Conservation (phyloP, 192 early-diverging fungal genomes). For the Funneliformis geosporum region DNA sequence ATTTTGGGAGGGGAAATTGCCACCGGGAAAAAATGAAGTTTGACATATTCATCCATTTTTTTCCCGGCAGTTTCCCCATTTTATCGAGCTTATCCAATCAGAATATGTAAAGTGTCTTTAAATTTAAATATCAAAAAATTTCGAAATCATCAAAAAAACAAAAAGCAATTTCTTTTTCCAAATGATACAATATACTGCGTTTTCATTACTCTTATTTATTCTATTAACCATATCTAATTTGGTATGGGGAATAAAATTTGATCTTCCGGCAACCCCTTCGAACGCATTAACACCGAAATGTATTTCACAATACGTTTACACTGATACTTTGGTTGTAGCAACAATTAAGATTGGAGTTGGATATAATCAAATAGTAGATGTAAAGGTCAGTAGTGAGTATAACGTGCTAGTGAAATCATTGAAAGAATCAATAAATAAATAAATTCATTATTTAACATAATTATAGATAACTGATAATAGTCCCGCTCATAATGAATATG, state of each 20-base stretch:
- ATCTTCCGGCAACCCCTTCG: slow-evolving; percentile 60
- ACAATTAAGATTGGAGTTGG: slow-evolving; percentile 70
- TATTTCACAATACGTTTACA: slow-evolving; percentile 75
- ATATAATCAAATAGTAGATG: slow-evolving; percentile 68
- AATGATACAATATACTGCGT: background rate
- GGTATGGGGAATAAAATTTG: slow-evolving; percentile 68
- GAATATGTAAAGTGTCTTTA: background rate
- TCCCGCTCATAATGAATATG: slow-evolving; percentile 68
- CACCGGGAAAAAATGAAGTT: too few relatives aligned
- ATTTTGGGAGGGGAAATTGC: too few relatives aligned
- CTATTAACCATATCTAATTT: background rate
- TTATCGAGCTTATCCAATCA: background rate
- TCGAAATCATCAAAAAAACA: background rate
- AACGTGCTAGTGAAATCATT: slow-evolving; percentile 7
- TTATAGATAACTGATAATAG: slow-evolving; percentile 74
- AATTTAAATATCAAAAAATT: background rate
- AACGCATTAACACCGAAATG: slow-evolving; percentile 55
- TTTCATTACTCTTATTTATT: background rate
- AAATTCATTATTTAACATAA: background rate
- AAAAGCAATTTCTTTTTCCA: background rate
- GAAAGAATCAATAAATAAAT: background rate
- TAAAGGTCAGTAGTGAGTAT: slow-evolving; percentile 52
- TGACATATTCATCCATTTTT: too few relatives aligned
- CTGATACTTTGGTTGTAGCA: slow-evolving; percentile 69
- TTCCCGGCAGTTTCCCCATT: too few relatives aligned